Conservation (phyloP, 1,284 basidiomycete genomes). For the Gymnopus androsaceus region DNA sequence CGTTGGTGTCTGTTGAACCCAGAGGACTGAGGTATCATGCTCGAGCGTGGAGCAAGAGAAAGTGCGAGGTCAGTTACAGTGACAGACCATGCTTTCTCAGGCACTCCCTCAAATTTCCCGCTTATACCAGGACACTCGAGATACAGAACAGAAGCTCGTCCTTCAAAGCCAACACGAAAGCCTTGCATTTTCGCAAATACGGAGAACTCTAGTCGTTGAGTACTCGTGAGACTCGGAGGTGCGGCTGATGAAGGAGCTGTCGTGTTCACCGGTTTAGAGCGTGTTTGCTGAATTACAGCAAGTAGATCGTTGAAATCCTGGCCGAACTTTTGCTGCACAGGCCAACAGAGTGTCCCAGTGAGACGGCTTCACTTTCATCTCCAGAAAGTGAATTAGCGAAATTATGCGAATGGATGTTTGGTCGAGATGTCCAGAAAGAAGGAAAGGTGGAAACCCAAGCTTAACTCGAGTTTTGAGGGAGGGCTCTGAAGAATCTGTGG, state of each 20-base stretch:
- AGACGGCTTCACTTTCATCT: constrained; percentile 73
- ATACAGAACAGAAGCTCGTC: constrained; percentile 67
- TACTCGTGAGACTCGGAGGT: not conserved
- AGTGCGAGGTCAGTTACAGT: constrained; percentile 70
- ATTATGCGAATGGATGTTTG: constrained; percentile 52
- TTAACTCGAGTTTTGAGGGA: constrained; percentile 51
- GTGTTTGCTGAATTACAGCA: constrained; percentile 61
- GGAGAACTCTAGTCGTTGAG: constrained; percentile 36
- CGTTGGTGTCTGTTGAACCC: constrained; percentile 61
- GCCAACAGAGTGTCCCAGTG: constrained; percentile 80
- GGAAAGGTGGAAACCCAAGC: constrained; percentile 64
- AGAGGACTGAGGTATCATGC: constrained; percentile 32
- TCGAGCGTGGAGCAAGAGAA: constrained; percentile 66
- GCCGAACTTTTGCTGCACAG: constrained; percentile 83
- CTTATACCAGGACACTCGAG: constrained; percentile 75
- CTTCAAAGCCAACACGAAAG: constrained; percentile 76
- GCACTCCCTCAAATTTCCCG: constrained; percentile 54
- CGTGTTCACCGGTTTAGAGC: too few species aligned
- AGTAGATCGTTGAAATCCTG: constrained; percentile 84
- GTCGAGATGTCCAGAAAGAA: constrained; percentile 58
- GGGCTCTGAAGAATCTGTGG: constrained; percentile 44
- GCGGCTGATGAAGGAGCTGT: constrained; percentile 21
- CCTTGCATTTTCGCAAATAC: constrained; percentile 71
- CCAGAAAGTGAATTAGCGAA: constrained; percentile 65
- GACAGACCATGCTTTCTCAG: constrained; percentile 57